A percentile compares a stretch with the other conserved stretches of the same genome.
These are phyloP conservation scores for Clarireedia hainanense DNA, from an alignment of 2,329 filamentous ascomycete species.

Conservation along the genomic window DNA sequence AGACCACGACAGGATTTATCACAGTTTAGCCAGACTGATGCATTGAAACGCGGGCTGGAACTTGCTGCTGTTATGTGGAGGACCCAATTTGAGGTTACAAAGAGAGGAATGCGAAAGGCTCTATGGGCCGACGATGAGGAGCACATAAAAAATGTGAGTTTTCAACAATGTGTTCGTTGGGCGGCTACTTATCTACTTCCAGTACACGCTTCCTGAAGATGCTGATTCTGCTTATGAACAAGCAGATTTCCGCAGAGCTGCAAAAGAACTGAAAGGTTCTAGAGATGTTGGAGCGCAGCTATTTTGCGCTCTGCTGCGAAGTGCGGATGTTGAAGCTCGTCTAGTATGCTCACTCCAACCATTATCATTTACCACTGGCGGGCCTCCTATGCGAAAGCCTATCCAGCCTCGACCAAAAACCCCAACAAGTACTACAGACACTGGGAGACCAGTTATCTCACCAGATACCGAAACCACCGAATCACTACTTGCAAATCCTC, in stretches of 20 bases:
- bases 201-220: slow-evolving; percentile 20
- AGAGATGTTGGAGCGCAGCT: slow-evolving; percentile 85
- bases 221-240: slow-evolving; percentile 62
- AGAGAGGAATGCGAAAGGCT: slow-evolving; percentile 60
- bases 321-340: slow-evolving; percentile 72
- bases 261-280: slow-evolving; percentile 65
- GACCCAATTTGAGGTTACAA: slow-evolving; percentile 61
- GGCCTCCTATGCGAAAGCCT: slow-evolving; percentile 32
- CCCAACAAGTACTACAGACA: slow-evolving; percentile 17
- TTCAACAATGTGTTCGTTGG: not conserved
- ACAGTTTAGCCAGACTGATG: slow-evolving; percentile 69
- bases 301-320: slow-evolving; percentile 79
- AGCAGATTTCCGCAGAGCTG: slow-evolving; percentile 62
- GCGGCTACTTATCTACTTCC: slow-evolving; percentile 16
- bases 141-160: slow-evolving; percentile 48
- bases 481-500: slow-evolving; percentile 17
- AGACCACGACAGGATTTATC: slow-evolving; percentile 59
- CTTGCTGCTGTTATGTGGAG: slow-evolving; percentile 61
- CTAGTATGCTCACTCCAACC: slow-evolving; percentile 87
- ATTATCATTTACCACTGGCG: slow-evolving; percentile 40
- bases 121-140: slow-evolving; percentile 67
- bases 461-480: slow-evolving; percentile 9
- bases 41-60: slow-evolving; percentile 71
- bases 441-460: slow-evolving; percentile 16
- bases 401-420: slow-evolving; percentile 13